Conservation (phyloP, 2,329 filamentous ascomycete species). For the Camillea tinctor region DNA sequence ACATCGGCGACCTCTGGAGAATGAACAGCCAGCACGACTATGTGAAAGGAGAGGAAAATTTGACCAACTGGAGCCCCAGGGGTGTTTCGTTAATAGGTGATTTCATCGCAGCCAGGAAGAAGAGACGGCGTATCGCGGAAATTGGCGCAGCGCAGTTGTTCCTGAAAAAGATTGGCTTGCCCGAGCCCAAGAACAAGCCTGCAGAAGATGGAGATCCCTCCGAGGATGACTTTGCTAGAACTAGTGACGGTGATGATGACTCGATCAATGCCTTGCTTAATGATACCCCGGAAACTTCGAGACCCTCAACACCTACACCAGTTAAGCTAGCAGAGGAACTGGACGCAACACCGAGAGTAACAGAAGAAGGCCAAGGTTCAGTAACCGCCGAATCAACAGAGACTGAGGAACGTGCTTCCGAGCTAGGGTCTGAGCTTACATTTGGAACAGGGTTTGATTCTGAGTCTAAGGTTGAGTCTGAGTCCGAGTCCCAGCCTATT, state of each 20-base stretch:
- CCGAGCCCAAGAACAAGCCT: slow-evolving; percentile 38
- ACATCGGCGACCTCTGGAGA: slow-evolving; percentile 90
- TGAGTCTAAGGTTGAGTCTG: background rate
- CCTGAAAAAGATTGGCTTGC: slow-evolving; percentile 57
- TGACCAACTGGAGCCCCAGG: slow-evolving; percentile 82
- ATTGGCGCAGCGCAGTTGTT: slow-evolving; percentile 73
- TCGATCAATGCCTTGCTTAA: slow-evolving; percentile 59
- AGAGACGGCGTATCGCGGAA: slow-evolving; percentile 71
- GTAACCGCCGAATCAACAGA: background rate
- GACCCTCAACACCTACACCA: slow-evolving; percentile 33
- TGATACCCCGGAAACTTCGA: slow-evolving; percentile 55
- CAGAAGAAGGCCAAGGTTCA: slow-evolving; percentile 4
- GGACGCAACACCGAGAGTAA: slow-evolving; percentile 18
- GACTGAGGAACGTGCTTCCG: background rate
- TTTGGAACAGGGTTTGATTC: slow-evolving; percentile 1
- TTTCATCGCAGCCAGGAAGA: slow-evolving; percentile 73
- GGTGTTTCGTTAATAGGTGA: slow-evolving; percentile 91
- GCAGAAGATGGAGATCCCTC: slow-evolving; percentile 36
- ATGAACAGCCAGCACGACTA: slow-evolving; percentile 95
- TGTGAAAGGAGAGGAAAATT: slow-evolving; percentile 89
- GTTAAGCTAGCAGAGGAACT: slow-evolving; percentile 19
- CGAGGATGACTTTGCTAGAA: slow-evolving; percentile 37
- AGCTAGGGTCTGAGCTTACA: background rate
- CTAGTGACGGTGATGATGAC: slow-evolving; percentile 43
- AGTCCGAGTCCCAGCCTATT: slow-evolving; percentile 5